Evolutionary conservation across 148 eudicot species (phyloP).

Genomic region (Vaccinium vitisidaea): DNA sequence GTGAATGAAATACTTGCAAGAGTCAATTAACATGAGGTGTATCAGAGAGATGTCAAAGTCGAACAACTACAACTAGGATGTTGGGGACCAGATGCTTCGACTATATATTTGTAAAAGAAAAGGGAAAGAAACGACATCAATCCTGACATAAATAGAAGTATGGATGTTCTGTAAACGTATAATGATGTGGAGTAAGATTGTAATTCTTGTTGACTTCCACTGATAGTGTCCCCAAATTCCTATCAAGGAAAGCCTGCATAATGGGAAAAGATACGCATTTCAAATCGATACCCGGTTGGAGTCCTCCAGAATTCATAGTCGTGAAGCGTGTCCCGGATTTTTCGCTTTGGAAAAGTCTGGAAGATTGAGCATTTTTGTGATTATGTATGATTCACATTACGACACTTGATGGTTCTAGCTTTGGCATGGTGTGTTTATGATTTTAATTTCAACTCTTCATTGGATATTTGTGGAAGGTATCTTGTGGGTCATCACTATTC

Average conservation of each 20-base stretch:
- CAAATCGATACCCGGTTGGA: neutral
- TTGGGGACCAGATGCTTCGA: neutral
- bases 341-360: neutral
- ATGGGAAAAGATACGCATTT: neutral
- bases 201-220: neutral
- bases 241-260: neutral
- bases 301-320: neutral
- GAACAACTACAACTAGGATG: neutral
- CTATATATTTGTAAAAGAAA: neutral
- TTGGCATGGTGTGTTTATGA: neutral
- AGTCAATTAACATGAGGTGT: neutral
- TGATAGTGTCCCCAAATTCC: neutral
- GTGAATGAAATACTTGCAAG: neutral
- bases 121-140: neutral
- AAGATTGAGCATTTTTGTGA: neutral
- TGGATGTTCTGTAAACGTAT: neutral
- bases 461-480: neutral
- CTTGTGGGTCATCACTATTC: neutral
- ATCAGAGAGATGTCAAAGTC: neutral
- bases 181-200: neutral
- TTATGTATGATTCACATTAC: neutral
- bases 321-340: neutral
- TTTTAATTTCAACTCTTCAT: neutral
- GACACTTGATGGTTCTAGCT: neutral
- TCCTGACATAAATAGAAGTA: neutral